These are phyloP conservation scores for Trichoderma orchidacearum DNA, from an alignment of 495 filamentous ascomycete genomes.

Conservation along the genomic window DNA sequence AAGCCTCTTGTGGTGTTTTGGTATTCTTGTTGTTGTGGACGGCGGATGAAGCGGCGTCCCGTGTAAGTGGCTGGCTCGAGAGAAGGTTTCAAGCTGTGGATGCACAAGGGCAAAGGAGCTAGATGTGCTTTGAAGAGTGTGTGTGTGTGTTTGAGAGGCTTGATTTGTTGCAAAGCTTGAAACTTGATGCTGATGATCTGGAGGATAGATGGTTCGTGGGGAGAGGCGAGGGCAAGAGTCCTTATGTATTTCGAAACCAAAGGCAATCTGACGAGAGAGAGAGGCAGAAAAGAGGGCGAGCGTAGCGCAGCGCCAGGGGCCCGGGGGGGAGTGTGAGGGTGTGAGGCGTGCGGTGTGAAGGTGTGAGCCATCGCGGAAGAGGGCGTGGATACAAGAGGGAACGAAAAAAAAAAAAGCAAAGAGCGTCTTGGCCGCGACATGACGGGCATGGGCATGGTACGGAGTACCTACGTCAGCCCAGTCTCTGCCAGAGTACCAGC, in stretches of 20 bases:
- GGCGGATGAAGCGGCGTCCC: background rate
- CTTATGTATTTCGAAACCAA: conserved; percentile 1
- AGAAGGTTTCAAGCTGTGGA: background rate
- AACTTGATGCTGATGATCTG: conserved; percentile 1
- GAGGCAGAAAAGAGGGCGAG: no score
- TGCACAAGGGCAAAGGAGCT: background rate
- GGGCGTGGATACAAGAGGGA: no score
- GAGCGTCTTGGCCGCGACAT: background rate
- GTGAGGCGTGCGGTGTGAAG: background rate
- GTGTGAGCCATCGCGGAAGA: no score
- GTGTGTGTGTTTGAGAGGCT: background rate
- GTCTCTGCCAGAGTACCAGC: background rate
- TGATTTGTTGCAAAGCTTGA: background rate
- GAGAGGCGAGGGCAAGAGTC: background rate
- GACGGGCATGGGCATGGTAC: background rate
- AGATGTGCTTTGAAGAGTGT: background rate
- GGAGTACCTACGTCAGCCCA: background rate
- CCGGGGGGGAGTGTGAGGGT: background rate
- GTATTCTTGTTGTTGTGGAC: background rate
- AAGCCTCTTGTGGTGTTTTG: background rate
- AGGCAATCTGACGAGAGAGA: conserved; percentile 1
- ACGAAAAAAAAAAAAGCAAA: no score
- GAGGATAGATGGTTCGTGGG: background rate
- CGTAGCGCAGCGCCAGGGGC: background rate
- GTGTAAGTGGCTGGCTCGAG: background rate